Evolutionary conservation across 805 yeast species (phyloP), one percentile per base, ranked within the genome.

Genomic region (Nakazawaea molendinolei): DNA sequence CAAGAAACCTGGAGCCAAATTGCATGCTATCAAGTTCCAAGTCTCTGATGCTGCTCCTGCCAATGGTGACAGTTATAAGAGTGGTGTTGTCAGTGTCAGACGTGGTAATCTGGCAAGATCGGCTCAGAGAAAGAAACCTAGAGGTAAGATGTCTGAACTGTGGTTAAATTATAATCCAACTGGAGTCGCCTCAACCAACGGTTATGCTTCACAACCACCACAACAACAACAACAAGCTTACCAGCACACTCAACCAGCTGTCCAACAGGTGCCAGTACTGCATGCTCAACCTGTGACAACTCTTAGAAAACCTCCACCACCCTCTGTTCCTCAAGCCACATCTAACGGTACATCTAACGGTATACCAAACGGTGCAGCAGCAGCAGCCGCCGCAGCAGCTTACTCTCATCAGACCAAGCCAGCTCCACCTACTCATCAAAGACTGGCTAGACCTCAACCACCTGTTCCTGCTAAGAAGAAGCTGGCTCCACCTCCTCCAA

Each of bases 1-100:
- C 60, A 92, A 90, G 70, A 92, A 92, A 56, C 86, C 96, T 1
- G 95, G 95, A 3, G 74, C 75, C 55, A 79, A 75, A 55, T 51
- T 67, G 18, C 92, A 87, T 42, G 56, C 71, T 7, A 82, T 92
- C 46, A 87, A 84, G 56, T 75, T 82, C 51, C 74, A 69, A 34
- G 56, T 69, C 27, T 81, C 80, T 31, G 68, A 66, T 9, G 53
- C 74, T n/a, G 79, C 82, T 20, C 94, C 95, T 8, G 50, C 48
- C 8, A 55, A 72, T 44, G 68, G 83, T 28, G 97, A 92, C 55
- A 41, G 62, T 8, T 92, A 92, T 65, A 92, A 92, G 62, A 86
- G 96, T 3, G 84, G 95, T 44, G 76, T 85, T 0, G 89, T 92
- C 18, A 77, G 75, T 27, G 95, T 86, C 13, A 74, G 77, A 31